Conservation (phyloP, 257 asterid species). For the Capsicum baccatum region DNA sequence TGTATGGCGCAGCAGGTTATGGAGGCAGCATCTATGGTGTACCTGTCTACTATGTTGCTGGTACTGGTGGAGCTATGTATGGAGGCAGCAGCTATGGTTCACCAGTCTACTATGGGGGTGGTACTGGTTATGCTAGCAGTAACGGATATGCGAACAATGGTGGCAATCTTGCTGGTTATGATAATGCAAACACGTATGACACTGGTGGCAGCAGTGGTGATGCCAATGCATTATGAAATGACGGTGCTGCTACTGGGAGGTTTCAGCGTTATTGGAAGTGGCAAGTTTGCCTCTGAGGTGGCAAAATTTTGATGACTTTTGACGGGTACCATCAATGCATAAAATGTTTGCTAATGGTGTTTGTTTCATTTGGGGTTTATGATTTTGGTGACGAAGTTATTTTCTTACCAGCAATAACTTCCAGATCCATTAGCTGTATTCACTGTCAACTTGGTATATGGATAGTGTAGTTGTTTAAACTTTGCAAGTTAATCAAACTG, state of each 20-base stretch:
- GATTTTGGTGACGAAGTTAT: not conserved
- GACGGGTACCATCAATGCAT: not conserved
- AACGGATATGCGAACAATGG: constrained; percentile 58
- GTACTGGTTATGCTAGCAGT: constrained; percentile 57
- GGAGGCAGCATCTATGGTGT: constrained; percentile 68
- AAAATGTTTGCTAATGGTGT: not conserved
- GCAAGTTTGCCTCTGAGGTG: constrained; percentile 31
- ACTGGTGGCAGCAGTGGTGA: constrained; percentile 40
- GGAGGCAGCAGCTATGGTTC: constrained; percentile 68
- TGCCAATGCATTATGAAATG: constrained; percentile 37
- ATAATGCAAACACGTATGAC: constrained; percentile 54
- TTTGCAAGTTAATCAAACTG: not conserved
- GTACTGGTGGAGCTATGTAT: constrained; percentile 82
- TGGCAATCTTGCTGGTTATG: constrained; percentile 52
- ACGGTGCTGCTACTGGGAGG: constrained; percentile 56
- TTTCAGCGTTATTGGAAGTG: constrained; percentile 84
- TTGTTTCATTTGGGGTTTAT: not conserved
- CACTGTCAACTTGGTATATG: not conserved
- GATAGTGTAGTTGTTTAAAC: not conserved
- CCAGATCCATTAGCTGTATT: not conserved
- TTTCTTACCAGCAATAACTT: not conserved
- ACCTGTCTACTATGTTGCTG: constrained; percentile 65
- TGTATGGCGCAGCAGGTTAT: constrained; percentile 82
- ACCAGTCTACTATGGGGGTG: constrained; percentile 65
- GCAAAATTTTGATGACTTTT: constrained; percentile 17